A percentile compares a stretch with the other conserved stretches of the same genome.
These are phyloP conservation scores for Rhodotorula glutinis DNA, from an alignment of 1,284 basidiomycete species.

Conservation along the genomic window DNA sequence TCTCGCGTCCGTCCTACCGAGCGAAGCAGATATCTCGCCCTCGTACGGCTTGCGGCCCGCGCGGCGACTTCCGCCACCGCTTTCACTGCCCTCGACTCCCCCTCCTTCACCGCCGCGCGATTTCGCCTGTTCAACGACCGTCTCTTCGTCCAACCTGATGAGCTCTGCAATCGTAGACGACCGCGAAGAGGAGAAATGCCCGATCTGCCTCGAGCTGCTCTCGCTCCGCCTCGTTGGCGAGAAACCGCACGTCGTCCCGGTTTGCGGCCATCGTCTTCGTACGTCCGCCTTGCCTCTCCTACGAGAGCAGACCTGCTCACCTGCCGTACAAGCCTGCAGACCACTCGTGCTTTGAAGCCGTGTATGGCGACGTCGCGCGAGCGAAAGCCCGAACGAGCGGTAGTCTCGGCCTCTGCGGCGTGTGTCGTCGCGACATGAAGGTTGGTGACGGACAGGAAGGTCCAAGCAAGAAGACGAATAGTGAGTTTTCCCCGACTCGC, in stretches of 20 bases:
- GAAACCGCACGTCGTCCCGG: conserved; percentile 92
- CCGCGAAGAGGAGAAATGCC: conserved; percentile 75
- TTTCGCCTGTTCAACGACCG: not conserved
- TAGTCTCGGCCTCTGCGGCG: conserved; percentile 84
- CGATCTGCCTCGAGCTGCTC: conserved; percentile 84
- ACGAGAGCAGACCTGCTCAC: not conserved
- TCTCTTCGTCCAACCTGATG: conserved; percentile 8
- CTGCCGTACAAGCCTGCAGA: conserved; percentile 9
- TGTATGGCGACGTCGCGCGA: conserved; percentile 64
- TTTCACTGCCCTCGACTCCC: not conserved
- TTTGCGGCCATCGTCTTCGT: conserved; percentile 93
- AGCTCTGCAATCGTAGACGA: conserved; percentile 47
- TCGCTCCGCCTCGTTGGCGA: conserved; percentile 74
- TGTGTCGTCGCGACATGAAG: conserved; percentile 92
- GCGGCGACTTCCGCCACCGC: not conserved
- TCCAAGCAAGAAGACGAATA: conserved; percentile 70
- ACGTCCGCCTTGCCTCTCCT: too few species aligned
- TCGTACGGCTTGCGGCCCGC: not conserved
- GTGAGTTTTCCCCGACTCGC: conserved; percentile 56
- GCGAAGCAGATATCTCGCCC: not conserved
- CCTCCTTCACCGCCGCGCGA: not conserved
- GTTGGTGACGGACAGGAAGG: conserved; percentile 65
- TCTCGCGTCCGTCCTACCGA: not conserved
- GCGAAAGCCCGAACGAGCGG: conserved; percentile 63
- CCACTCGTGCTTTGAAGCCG: conserved; percentile 55